A percentile compares a stretch with the other conserved stretches of the same genome.
Conservation (phyloP, 805 yeast species). For the Saturnispora diversa region DNA sequence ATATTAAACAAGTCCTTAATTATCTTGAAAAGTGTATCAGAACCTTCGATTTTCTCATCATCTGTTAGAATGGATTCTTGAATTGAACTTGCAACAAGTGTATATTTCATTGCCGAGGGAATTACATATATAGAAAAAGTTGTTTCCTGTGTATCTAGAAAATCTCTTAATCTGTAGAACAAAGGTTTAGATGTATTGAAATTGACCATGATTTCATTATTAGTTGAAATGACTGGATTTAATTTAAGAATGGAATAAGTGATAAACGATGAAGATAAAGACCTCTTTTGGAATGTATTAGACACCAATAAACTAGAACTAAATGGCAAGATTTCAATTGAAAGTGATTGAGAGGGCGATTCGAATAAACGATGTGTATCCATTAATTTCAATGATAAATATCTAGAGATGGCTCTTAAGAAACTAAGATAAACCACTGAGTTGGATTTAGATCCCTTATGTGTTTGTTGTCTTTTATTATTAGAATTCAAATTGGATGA, state of each 20-base stretch:
- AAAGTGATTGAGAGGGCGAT: slow-evolving; percentile 22
- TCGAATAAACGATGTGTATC: slow-evolving; percentile 18
- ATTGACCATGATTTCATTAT: slow-evolving; percentile 37
- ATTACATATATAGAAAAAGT: slow-evolving; percentile 4
- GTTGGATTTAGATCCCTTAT: slow-evolving; percentile 21
- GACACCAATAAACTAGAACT: slow-evolving; percentile 38
- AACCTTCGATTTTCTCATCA: slow-evolving; percentile 27
- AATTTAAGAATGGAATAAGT: slow-evolving; percentile 32
- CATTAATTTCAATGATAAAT: slow-evolving; percentile 26
- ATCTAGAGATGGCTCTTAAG: slow-evolving; percentile 41
- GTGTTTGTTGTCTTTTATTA: slow-evolving; percentile 5
- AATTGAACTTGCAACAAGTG: neutral
- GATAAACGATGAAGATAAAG: slow-evolving; percentile 4
- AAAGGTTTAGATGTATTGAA: slow-evolving; percentile 22
- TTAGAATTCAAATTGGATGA: slow-evolving; percentile 22
- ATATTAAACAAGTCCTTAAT: slow-evolving; percentile 47
- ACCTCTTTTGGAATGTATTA: slow-evolving; percentile 20
- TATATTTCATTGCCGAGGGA: slow-evolving; percentile 7
- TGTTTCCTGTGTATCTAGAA: slow-evolving; percentile 21
- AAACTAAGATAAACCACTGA: slow-evolving; percentile 37
- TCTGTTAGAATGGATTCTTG: slow-evolving; percentile 4
- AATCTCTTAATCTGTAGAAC: slow-evolving; percentile 28
- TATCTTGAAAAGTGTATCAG: slow-evolving; percentile 58
- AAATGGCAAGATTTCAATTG: slow-evolving; percentile 37
- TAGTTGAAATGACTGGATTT: slow-evolving; percentile 41